These are phyloP conservation scores for Suaeda aralocaspica DNA, from an alignment of 148 eudicot species.

Conservation along the genomic window DNA sequence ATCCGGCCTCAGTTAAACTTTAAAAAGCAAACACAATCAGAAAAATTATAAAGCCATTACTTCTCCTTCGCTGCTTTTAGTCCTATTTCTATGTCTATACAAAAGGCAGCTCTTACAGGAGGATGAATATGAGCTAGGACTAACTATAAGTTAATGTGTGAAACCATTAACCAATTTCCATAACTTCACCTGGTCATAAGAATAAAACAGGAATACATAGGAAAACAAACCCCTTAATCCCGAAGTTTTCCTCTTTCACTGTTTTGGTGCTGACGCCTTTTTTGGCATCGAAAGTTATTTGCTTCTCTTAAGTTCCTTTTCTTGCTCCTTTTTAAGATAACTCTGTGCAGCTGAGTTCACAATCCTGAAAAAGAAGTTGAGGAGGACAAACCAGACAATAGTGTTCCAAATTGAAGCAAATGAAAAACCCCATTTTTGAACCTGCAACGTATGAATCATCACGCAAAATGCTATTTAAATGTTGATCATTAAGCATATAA, in stretches of 20 bases:
- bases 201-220: background rate
- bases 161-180: background rate
- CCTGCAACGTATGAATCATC: conserved; percentile 33
- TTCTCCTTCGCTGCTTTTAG: conserved; percentile 28
- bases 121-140: conserved; percentile 24
- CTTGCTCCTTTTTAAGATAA: conserved; percentile 62
- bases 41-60: conserved; percentile 7
- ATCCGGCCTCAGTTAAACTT: conserved; percentile 5
- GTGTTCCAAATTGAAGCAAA: conserved; percentile 68
- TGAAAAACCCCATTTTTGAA: conserved; percentile 60
- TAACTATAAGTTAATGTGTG: background rate
- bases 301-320: conserved; percentile 35
- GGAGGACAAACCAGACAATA: conserved; percentile 68
- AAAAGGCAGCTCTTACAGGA: conserved; percentile 20
- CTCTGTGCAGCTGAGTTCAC: conserved; percentile 69
- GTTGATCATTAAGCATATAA: background rate
- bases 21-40: background rate
- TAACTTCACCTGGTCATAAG: conserved; percentile 2
- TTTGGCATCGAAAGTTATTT: conserved; percentile 23
- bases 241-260: conserved; percentile 4
- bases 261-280: conserved; percentile 27
- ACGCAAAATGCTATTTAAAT: background rate
- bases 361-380: conserved; percentile 65
- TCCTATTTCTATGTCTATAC: conserved; percentile 36
- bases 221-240: background rate